Evolutionary conservation across 2,329 filamentous ascomycete genomes (phyloP).

Genomic region (Metarhizium sp.): DNA sequence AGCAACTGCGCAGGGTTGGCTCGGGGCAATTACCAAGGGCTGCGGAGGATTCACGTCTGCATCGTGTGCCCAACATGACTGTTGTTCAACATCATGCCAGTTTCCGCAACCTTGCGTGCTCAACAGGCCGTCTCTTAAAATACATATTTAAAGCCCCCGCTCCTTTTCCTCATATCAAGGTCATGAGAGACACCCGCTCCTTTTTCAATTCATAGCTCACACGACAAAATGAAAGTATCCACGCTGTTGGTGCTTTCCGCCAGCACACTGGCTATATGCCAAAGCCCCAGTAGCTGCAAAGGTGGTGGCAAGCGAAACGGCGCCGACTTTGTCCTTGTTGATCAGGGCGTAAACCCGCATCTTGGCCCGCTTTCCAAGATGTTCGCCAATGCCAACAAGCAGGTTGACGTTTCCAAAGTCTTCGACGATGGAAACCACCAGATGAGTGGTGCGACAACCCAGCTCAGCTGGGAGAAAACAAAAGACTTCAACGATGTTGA

Average conservation of each 20-base stretch:
- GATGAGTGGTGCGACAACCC: too few species aligned
- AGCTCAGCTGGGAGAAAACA: too few species aligned
- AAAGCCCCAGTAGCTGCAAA: background rate
- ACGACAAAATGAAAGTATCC: background rate
- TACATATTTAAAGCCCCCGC: background rate
- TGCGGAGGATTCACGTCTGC: too few species aligned
- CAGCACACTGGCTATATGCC: background rate
- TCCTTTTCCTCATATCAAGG: background rate
- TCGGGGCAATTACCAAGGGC: too few species aligned
- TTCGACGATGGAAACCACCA: slow-evolving; percentile 14
- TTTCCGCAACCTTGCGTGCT: too few species aligned
- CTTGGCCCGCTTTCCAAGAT: slow-evolving; percentile 13
- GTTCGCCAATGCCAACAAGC: slow-evolving; percentile 6
- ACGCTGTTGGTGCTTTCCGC: background rate
- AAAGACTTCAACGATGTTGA: too few species aligned
- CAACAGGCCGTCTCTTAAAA: too few species aligned
- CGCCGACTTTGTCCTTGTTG: slow-evolving; percentile 12
- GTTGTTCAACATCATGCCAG: too few species aligned
- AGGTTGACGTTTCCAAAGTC: slow-evolving; percentile 11
- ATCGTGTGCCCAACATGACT: too few species aligned
- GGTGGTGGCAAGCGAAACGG: slow-evolving; percentile 1
- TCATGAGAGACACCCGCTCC: background rate
- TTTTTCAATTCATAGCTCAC: background rate
- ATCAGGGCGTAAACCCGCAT: slow-evolving; percentile 13
- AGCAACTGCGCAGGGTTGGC: too few species aligned